A percentile compares a stretch with the other conserved stretches of the same genome.
phyloP scores from a whole-genome alignment of 2,329 filamentous ascomycete species.

The Cladosporium austrohemisphaericum region DNA sequence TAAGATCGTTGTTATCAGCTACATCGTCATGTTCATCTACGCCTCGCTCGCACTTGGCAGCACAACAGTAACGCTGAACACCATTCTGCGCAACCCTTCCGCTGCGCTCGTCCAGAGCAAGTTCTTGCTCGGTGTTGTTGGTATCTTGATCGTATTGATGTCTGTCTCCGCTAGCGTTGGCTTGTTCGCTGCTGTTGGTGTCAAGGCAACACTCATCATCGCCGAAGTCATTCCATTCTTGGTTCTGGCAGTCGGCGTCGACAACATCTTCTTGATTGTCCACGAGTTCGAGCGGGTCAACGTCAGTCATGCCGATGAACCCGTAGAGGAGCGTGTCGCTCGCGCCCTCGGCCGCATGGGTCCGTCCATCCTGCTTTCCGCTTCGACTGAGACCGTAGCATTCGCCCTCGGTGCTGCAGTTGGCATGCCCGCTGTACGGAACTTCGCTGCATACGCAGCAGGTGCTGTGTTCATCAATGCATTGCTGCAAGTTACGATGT shows the following conservation, averaged over 20 bases:
- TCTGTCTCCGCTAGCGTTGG: conserved; percentile 94
- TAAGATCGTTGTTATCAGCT: conserved; percentile 93
- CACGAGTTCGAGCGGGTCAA: conserved; percentile 98
- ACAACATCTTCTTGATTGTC: conserved; percentile 98
- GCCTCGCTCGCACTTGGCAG: conserved; percentile 90
- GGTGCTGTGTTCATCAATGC: conserved; percentile 97
- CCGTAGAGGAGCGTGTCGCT: conserved; percentile 80
- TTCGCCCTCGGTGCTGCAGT: conserved; percentile 92
- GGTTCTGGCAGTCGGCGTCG: conserved; percentile 90
- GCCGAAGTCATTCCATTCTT: conserved; percentile 98
- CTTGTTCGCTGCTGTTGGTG: conserved; percentile 82
- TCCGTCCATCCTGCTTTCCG: conserved; percentile 91
- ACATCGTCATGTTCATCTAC: conserved; percentile 98
- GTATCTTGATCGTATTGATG: conserved; percentile 94
- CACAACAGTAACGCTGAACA: conserved; percentile 71
- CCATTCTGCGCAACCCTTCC: conserved; percentile 76
- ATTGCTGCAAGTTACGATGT: conserved; percentile 94
- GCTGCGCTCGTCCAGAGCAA: conserved; percentile 91
- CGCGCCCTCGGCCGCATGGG: conserved; percentile 93
- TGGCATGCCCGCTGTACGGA: conserved; percentile 95
- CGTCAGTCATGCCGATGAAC: conserved; percentile 80
- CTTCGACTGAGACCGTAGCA: conserved; percentile 88
- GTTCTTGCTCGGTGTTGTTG: conserved; percentile 89
- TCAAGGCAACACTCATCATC: conserved; percentile 96
- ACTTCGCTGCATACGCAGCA: conserved; percentile 94